These are phyloP conservation scores for Catenaria anguillulae DNA, from an alignment of 371 early-diverging fungal genomes.

Conservation along the genomic window DNA sequence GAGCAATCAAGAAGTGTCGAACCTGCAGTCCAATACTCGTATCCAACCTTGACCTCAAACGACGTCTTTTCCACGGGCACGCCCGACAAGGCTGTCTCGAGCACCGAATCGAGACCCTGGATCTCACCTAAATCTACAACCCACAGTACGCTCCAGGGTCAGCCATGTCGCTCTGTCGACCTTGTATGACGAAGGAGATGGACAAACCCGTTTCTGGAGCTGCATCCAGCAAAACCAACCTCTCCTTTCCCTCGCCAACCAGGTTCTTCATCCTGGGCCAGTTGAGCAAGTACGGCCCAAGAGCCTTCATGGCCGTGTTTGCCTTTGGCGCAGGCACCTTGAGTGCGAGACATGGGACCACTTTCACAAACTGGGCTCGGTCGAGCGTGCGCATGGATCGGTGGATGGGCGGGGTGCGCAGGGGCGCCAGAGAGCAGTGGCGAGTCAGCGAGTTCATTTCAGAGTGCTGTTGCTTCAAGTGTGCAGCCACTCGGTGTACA, in stretches of 20 bases:
- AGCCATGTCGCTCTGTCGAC: no score
- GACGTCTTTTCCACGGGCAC: constrained; percentile 14
- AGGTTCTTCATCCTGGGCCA: constrained; percentile 57
- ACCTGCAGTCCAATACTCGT: constrained; percentile 52
- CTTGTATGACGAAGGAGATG: no score
- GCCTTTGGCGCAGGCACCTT: constrained; percentile 47
- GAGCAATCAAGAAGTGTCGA: neutral
- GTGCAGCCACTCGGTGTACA: no score
- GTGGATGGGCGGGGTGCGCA: neutral
- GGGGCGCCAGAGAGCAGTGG: no score
- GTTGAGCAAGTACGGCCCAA: constrained; percentile 43
- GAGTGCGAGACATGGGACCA: constrained; percentile 26
- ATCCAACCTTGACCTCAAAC: constrained; percentile 43
- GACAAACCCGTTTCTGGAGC: no score
- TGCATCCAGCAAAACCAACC: neutral
- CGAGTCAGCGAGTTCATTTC: no score
- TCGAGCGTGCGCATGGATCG: neutral
- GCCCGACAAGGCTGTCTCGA: no score
- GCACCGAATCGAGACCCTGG: no score
- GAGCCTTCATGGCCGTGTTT: constrained; percentile 31
- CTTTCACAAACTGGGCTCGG: neutral
- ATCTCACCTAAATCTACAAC: no score
- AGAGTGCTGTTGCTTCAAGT: no score
- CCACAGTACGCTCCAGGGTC: no score
- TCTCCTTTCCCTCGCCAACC: no score